Conservation (phyloP, 2,329 filamentous ascomycete species). For the Chrysoporthe austroafricana region DNA sequence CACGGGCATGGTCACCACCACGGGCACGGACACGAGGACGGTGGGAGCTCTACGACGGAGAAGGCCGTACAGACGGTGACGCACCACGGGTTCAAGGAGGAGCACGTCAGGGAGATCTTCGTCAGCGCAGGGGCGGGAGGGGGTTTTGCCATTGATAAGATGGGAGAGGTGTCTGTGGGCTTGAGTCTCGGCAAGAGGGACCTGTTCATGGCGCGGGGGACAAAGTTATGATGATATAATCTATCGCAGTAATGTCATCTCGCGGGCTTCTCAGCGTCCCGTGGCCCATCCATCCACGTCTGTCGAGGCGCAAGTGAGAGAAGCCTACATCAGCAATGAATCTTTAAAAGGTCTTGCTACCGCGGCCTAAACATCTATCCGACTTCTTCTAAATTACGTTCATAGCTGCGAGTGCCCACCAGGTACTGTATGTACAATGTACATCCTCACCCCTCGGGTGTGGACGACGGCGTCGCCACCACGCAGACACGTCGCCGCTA, state of each 20-base stretch:
- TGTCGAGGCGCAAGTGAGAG: not conserved
- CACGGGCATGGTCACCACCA: not conserved
- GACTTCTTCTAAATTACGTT: too few relatives aligned
- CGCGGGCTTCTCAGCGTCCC: too few relatives aligned
- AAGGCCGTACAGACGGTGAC: conserved; percentile 55
- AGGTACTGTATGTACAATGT: too few relatives aligned
- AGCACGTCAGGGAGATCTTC: conserved; percentile 64
- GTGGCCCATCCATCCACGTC: too few relatives aligned
- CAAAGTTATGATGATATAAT: conserved; percentile 39
- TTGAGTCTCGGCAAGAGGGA: conserved; percentile 41
- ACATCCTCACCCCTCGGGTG: too few relatives aligned
- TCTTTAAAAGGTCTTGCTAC: conserved; percentile 33
- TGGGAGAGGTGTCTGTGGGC: conserved; percentile 37
- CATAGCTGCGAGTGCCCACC: too few relatives aligned
- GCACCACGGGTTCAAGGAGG: conserved; percentile 68
- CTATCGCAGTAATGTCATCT: too few relatives aligned
- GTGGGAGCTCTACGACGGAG: not conserved
- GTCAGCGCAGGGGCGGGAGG: conserved; percentile 61
- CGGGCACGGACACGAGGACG: not conserved
- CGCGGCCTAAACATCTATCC: too few relatives aligned
- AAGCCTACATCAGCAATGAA: not conserved
- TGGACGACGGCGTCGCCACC: too few relatives aligned
- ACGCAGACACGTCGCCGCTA: too few relatives aligned
- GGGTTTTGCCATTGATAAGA: conserved; percentile 60
- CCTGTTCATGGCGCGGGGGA: conserved; percentile 56